Conservation (phyloP, 2,329 filamentous ascomycete species). For the Colletotrichum sp. region DNA sequence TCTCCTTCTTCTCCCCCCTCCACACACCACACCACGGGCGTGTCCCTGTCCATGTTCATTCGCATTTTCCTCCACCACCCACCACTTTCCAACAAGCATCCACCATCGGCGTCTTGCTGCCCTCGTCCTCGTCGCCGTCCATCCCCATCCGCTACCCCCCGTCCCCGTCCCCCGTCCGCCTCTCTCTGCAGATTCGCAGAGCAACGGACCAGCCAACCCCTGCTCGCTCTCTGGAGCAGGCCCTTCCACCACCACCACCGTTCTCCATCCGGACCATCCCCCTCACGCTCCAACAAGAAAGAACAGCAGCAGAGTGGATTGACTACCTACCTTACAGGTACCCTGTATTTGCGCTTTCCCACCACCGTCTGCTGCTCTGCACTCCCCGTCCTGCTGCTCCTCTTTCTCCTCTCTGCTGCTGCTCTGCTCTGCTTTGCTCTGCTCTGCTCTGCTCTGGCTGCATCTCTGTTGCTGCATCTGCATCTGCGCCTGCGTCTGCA, state of each 20-base stretch:
- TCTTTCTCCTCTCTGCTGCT: neutral
- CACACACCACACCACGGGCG: slow-evolving; percentile 6
- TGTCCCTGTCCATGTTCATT: neutral
- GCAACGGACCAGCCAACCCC: neutral
- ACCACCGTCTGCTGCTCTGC: neutral
- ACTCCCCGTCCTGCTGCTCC: neutral
- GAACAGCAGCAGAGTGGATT: neutral
- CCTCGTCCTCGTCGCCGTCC: neutral
- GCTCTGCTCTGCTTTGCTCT: neutral
- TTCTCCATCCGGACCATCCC: neutral
- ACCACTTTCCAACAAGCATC: neutral
- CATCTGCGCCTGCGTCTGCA: neutral
- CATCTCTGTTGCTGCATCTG: slow-evolving; percentile 2
- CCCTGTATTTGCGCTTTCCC: neutral
- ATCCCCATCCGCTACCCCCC: neutral
- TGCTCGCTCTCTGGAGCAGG: neutral
- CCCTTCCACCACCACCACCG: neutral
- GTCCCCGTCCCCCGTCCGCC: neutral
- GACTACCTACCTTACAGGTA: neutral
- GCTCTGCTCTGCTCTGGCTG: slow-evolving; percentile 1
- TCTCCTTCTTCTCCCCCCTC: neutral
- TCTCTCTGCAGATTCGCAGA: neutral
- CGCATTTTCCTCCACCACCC: neutral
- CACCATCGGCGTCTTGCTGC: neutral
- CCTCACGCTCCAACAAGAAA: neutral